These are phyloP conservation scores for Candida koratica DNA, from an alignment of 805 yeast genomes.

Conservation along the genomic window DNA sequence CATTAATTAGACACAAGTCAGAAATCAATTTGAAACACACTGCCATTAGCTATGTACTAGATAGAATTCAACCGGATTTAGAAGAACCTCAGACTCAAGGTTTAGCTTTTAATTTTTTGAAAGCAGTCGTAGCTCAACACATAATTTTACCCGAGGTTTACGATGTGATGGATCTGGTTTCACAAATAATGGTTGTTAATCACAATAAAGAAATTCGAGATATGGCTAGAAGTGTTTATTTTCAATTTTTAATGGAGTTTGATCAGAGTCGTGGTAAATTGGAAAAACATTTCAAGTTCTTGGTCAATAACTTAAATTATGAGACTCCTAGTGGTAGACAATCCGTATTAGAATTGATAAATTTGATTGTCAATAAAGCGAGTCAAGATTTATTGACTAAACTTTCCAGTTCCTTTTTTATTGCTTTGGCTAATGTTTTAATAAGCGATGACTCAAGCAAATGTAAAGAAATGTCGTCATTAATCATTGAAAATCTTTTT, in stretches of 20 bases:
- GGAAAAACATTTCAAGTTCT: conserved; percentile 75
- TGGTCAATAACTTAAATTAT: conserved; percentile 77
- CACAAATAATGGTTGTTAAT: conserved; percentile 84
- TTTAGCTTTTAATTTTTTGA: conserved; percentile 78
- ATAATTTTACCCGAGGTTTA: conserved; percentile 83
- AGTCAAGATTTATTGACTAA: conserved; percentile 55
- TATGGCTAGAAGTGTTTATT: conserved; percentile 76
- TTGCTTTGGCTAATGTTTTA: conserved; percentile 72
- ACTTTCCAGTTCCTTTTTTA: conserved; percentile 72
- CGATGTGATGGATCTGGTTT: conserved; percentile 77
- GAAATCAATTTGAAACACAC: conserved; percentile 63
- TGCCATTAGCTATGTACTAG: conserved; percentile 69
- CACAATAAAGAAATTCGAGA: conserved; percentile 80
- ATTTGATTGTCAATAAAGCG: conserved; percentile 63
- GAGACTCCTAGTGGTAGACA: conserved; percentile 84
- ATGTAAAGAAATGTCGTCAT: conserved; percentile 80
- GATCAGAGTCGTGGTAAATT: conserved; percentile 87
- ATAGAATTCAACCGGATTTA: conserved; percentile 75
- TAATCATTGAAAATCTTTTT: conserved; percentile 54
- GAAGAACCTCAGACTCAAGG: conserved; percentile 89
- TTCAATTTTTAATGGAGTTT: conserved; percentile 85
- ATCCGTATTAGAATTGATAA: conserved; percentile 85
- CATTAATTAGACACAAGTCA: conserved; percentile 65
- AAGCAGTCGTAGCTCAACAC: conserved; percentile 70
- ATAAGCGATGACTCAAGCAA: conserved; percentile 72